A percentile compares a stretch with the other conserved stretches of the same genome.
Evolutionary conservation across 1,284 basidiomycete genomes (phyloP).

Genomic region (Cutaneotrichosporon cavernicola): DNA sequence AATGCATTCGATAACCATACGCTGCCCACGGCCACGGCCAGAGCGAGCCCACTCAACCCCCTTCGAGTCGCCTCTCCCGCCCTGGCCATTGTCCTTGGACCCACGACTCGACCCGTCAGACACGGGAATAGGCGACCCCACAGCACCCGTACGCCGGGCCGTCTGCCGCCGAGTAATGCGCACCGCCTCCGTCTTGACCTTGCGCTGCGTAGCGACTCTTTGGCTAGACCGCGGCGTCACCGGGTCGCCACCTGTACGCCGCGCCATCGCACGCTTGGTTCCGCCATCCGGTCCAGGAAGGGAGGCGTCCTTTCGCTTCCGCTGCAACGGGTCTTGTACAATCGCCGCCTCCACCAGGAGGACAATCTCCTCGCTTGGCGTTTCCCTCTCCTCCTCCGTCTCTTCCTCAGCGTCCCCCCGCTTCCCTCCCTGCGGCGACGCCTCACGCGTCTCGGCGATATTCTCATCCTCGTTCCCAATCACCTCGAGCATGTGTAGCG

Average conservation of each 20-base stretch:
- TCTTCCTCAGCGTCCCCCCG: not conserved
- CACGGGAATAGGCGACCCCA: not conserved
- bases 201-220: not conserved
- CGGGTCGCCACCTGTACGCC: not conserved
- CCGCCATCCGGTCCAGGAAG: not conserved
- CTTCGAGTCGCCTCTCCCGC: not conserved
- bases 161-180: not conserved
- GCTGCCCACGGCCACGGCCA: not conserved
- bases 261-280: not conserved
- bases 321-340: not conserved
- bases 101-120: not conserved
- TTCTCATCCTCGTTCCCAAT: not conserved
- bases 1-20: not conserved
- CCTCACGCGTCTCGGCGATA: not conserved
- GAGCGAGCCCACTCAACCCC: not conserved
- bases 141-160: not conserved
- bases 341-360: not conserved
- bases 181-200: not conserved
- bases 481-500: constrained; percentile 34
- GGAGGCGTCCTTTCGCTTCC: constrained; percentile 2
- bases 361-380: not conserved
- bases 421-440: not conserved
- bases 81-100: not conserved
- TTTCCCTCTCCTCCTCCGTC: not conserved
- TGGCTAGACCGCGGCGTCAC: not conserved